Percentiles rank a stretch among this genome's conserved stretches.
Conservation (phyloP, 2,329 filamentous ascomycete genomes). For the Sporothrix curviconia region DNA sequence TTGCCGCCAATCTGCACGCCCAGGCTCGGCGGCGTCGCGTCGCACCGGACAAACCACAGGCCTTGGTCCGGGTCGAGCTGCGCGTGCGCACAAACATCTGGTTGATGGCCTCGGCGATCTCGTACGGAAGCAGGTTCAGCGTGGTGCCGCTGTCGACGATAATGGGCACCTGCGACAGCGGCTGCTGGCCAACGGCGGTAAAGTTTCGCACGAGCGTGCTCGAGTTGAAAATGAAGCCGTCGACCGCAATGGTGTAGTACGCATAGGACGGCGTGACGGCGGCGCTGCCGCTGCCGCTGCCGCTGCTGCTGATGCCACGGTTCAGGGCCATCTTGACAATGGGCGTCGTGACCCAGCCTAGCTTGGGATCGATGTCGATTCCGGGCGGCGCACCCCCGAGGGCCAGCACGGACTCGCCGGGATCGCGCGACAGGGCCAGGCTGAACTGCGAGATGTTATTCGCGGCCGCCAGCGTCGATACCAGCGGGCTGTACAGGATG, state of each 20-base stretch:
- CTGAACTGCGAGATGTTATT: conserved; percentile 24
- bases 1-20: conserved; percentile 26
- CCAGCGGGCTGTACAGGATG: conserved; percentile 25
- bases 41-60: conserved; percentile 24
- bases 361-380: conserved; percentile 21
- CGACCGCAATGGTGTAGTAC: conserved; percentile 25
- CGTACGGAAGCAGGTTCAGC: conserved; percentile 26
- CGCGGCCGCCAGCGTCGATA: conserved; percentile 22
- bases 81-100: conserved; percentile 23
- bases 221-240: conserved; percentile 22
- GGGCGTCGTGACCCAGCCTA: conserved; percentile 23
- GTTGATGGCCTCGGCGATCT: conserved; percentile 27
- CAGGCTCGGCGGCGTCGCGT: conserved; percentile 25
- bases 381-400: conserved; percentile 28
- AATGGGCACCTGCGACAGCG: conserved; percentile 13
- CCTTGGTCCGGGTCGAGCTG: conserved; percentile 19
- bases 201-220: conserved; percentile 1
- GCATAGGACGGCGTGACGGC: conserved; percentile 24
- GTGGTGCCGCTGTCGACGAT: conserved; percentile 30
- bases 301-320: too few relatives aligned
- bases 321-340: conserved; percentile 22
- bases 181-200: conserved; percentile 10
- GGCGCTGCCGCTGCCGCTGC: too few relatives aligned
- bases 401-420: conserved; percentile 26
- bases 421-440: conserved; percentile 28